These are phyloP conservation scores for Fagopyrum homotropicum DNA, from an alignment of 148 eudicot species.

Conservation along the genomic window DNA sequence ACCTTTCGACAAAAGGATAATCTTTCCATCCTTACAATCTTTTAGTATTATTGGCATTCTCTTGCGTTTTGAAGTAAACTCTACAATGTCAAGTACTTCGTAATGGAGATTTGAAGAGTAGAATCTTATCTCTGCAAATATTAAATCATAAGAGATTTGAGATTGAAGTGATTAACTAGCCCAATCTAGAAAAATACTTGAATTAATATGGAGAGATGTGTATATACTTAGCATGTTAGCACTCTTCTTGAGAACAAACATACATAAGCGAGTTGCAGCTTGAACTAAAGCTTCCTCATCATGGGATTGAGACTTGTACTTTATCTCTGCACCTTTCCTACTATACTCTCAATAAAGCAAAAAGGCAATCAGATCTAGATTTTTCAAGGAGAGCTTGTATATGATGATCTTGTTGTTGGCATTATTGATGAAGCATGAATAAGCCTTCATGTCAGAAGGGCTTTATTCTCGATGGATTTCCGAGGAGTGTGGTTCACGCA, in stretches of 20 bases:
- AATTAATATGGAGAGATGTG: conserved; percentile 28
- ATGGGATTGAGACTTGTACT: conserved; percentile 91
- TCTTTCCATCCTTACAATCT: no score
- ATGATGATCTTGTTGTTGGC: conserved; percentile 91
- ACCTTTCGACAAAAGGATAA: no score
- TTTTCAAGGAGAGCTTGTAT: conserved; percentile 73
- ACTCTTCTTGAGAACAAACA: conserved; percentile 61
- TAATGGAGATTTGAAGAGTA: no score
- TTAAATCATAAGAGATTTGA: no score
- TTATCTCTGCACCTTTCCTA: conserved; percentile 42
- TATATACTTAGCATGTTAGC: conserved; percentile 59
- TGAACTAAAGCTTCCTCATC: conserved; percentile 98
- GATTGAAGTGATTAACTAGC: no score
- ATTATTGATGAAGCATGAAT: conserved; percentile 89
- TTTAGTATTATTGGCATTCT: neutral
- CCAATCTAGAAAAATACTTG: no score
- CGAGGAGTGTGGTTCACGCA: conserved; percentile 89
- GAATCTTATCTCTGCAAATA: no score
- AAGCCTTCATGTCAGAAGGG: conserved; percentile 94
- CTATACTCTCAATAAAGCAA: no score
- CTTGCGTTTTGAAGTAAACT: conserved; percentile 31
- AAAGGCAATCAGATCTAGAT: neutral
- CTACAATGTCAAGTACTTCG: conserved; percentile 24
- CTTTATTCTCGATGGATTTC: conserved; percentile 96
- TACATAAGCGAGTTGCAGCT: conserved; percentile 76